A percentile compares a stretch with the other conserved stretches of the same genome.
Conservation (phyloP, 768 basidiomycete genomes). For the Lactarius tabidus region DNA sequence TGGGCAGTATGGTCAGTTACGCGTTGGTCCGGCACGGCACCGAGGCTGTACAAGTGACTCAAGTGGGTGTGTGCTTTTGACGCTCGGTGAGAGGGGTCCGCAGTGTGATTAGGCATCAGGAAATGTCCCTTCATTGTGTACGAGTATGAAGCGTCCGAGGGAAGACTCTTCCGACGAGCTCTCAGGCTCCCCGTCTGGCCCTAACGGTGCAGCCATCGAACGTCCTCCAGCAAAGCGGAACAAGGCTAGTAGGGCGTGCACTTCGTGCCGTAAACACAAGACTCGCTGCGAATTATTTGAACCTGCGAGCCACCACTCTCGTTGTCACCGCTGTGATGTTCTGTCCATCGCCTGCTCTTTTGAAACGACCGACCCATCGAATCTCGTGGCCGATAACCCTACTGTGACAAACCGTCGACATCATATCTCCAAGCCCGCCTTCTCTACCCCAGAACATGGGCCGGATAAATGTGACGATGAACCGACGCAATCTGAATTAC, state of each 20-base stretch:
- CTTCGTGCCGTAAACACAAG: conserved; percentile 46
- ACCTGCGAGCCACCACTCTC: conserved; percentile 30
- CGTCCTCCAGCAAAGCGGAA: conserved; percentile 18
- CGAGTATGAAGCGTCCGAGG: conserved; percentile 17
- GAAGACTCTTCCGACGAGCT: background rate
- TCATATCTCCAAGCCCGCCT: background rate
- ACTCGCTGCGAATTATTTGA: conserved; percentile 51
- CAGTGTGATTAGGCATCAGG: background rate
- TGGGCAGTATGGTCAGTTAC: no score
- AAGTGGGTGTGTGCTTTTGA: background rate
- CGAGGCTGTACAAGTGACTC: no score
- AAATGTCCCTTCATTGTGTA: background rate
- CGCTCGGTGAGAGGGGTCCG: background rate
- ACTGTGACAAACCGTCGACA: conserved; percentile 1
- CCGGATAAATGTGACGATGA: conserved; percentile 1
- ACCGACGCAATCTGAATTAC: conserved; percentile 17
- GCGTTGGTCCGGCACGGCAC: background rate
- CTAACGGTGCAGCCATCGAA: background rate
- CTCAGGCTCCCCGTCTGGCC: background rate
- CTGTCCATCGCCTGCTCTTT: conserved; percentile 45
- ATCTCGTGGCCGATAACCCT: conserved; percentile 27
- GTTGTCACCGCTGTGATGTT: conserved; percentile 51
- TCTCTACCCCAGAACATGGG: background rate
- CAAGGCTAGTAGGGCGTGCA: conserved; percentile 35
- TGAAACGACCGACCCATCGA: conserved; percentile 33